Conservation (phyloP, 73 alveolate genomes). For the Effrenium voratum region DNA sequence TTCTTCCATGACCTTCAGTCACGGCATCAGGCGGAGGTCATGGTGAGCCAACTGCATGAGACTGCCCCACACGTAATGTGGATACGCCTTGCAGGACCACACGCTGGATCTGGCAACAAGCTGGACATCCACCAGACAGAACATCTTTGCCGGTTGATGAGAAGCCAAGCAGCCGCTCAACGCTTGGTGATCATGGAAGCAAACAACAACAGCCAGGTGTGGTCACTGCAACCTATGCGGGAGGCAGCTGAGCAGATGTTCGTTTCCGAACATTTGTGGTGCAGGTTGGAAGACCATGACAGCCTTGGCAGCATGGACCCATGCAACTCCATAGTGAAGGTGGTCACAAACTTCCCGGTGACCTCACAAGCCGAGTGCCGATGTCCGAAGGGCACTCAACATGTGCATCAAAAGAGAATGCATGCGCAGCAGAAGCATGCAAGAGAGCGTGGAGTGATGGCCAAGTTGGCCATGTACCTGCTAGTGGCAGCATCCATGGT, state of each 20-base stretch:
- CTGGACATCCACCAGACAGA: constrained; percentile 2
- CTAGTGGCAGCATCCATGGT: too few species aligned
- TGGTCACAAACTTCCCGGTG: background rate
- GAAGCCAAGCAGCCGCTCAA: background rate
- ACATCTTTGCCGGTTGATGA: background rate
- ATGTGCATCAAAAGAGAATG: background rate
- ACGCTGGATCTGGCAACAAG: constrained; percentile 62
- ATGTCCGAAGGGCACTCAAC: background rate
- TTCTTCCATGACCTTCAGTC: constrained; percentile 28
- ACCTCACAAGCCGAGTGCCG: background rate
- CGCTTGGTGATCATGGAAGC: constrained; percentile 29
- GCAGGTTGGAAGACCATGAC: background rate
- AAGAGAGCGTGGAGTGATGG: too few species aligned
- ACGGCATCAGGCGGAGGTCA: background rate
- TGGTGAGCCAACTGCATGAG: background rate
- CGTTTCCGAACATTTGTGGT: background rate
- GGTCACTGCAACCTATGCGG: background rate
- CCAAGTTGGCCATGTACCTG: too few species aligned
- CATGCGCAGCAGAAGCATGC: too few species aligned
- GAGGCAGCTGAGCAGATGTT: background rate
- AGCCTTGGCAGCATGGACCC: background rate
- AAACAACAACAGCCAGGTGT: constrained; percentile 5
- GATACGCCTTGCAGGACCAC: constrained; percentile 47
- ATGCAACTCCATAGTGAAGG: background rate
- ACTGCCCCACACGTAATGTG: background rate